Base-by-base conservation (phyloP, 176 grass and related monocot species). In the Oryza punctata region DNA sequence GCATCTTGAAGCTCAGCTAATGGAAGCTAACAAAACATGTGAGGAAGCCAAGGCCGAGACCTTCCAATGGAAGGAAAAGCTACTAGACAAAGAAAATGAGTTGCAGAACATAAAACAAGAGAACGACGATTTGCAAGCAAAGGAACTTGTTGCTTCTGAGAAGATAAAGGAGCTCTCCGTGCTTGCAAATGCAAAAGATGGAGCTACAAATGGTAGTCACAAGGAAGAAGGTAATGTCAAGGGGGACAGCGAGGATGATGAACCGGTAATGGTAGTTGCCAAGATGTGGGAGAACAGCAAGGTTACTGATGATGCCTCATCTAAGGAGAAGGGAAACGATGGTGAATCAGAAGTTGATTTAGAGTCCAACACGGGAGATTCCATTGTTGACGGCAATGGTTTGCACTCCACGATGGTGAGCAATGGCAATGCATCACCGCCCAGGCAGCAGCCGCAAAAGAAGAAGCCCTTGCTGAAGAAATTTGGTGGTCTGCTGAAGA, bases 401-500 rank as follows among this genome's bases (percentile, higher is more conserved):
- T 25, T 86, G 68, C 72, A 79, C 38, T 87, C 84, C 0, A 65
- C n/a, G 9, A 86, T 80, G 50, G 45, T 27, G 10, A 75, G 65
- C 60, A 86, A 74, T 71, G 82, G 88, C 65, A 70, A 15, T 46
- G 47, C 80, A 30, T 87, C 90, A 13, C 81, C 86, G 61, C 69
- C 79, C 67, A 88, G 91, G 43, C 90, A 81, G 27, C 80, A 89
- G 26, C 90, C 87, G 72, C 93, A 94, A 72, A 98, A 95, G 76
- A 97, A 97, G 90, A 98, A 88, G 72, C 75, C 86, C 83, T 87
- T 93, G 21, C 79, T 92, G 16, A 92, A 93, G 76, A 93, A 94
- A 82, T 93, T 98, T 47, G 77, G 92, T 67, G 91, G 92, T 73
- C 85, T 98, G 80, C 79, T 98, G 76, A 98, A 89, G 85, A 98